phyloP scores from a whole-genome alignment of 345 rosid genomes.

The Crucihimalaya himalaica region DNA sequence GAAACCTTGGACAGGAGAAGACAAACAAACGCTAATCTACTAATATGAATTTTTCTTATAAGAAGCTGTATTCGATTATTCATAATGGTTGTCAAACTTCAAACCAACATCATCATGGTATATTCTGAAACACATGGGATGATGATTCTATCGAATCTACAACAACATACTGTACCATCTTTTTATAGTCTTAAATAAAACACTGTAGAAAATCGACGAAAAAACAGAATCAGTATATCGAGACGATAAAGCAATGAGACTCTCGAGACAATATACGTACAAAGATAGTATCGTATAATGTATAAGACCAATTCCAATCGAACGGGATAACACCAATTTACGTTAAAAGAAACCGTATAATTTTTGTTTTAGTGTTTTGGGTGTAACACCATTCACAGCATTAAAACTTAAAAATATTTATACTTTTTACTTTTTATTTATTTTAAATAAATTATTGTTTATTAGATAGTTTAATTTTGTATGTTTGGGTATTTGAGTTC shows the following conservation, averaged over 20 bases:
- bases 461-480: too few species aligned
- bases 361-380: too few species aligned
- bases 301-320: too few species aligned
- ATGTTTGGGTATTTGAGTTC: too few species aligned
- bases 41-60: background rate
- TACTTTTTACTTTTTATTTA: too few species aligned
- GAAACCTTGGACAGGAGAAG: background rate
- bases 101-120: slow-evolving; percentile 2
- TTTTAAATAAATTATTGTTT: too few species aligned
- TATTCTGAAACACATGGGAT: background rate
- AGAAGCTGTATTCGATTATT: background rate
- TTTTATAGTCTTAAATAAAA: background rate
- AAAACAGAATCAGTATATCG: background rate
- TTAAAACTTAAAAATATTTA: too few species aligned
- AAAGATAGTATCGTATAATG: too few species aligned
- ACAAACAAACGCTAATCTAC: background rate
- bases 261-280: slow-evolving; percentile 17
- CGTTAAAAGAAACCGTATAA: too few species aligned
- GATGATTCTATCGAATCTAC: background rate
- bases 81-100: background rate
- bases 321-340: too few species aligned
- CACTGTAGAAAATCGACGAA: background rate
- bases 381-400: too few species aligned
- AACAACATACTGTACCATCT: background rate
- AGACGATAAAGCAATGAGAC: background rate